Conservation (phyloP, 768 basidiomycete species). For the Amanita rimosa region DNA sequence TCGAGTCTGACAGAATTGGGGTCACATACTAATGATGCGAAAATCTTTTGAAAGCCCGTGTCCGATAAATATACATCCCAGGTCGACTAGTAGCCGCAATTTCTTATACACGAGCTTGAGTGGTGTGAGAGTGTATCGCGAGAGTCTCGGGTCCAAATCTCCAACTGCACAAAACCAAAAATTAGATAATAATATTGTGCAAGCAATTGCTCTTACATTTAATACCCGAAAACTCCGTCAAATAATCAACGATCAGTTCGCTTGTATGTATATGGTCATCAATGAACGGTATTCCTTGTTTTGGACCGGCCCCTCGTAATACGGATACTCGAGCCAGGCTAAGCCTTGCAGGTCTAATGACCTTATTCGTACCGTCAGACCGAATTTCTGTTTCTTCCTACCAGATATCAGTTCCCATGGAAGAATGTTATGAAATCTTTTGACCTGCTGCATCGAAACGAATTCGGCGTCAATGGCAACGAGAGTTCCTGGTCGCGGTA, state of each 20-base stretch:
- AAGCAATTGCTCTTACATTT: constrained; percentile 47
- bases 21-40: constrained; percentile 84
- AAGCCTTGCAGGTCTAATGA: constrained; percentile 82
- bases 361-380: constrained; percentile 90
- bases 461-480: constrained; percentile 98
- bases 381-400: constrained; percentile 94
- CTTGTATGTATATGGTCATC: constrained; percentile 98
- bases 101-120: constrained; percentile 99
- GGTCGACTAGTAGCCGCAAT: constrained; percentile 81
- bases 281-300: constrained; percentile 84
- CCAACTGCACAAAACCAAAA: constrained; percentile 44
- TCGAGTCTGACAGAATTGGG: neutral
- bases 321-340: constrained; percentile 94
- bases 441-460: constrained; percentile 89
- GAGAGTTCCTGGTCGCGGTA: constrained; percentile 77
- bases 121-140: constrained; percentile 84
- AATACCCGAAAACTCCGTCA: constrained; percentile 96
- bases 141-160: constrained; percentile 78
- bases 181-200: constrained; percentile 4
- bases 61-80: constrained; percentile 93
- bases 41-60: constrained; percentile 98
- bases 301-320: constrained; percentile 71
- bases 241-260: constrained; percentile 89
- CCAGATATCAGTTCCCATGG: neutral
- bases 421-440: constrained; percentile 4